These are phyloP conservation scores for Notholithocarpus densiflorus DNA, from an alignment of 306 rosid genomes.

Conservation along the genomic window DNA sequence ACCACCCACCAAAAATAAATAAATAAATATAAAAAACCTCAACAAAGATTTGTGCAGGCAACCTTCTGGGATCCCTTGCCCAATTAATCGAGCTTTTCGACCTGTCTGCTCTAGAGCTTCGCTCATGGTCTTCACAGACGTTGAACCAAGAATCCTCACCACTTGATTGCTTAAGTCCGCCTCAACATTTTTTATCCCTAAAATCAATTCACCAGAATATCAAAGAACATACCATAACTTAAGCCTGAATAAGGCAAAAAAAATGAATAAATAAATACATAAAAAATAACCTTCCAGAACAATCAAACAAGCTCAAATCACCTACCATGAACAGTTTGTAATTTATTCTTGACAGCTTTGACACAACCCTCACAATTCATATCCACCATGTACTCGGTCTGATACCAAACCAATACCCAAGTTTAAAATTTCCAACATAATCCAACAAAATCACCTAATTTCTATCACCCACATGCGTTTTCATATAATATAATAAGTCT, in stretches of 20 bases:
- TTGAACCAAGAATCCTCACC: constrained; percentile 78
- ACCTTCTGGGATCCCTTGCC: constrained; percentile 95
- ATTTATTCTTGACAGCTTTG: constrained; percentile 72
- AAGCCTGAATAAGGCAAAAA: not conserved
- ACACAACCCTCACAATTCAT: constrained; percentile 93
- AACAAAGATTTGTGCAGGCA: constrained; percentile 12
- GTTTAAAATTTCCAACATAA: not conserved
- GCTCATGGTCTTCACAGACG: constrained; percentile 82
- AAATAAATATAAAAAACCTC: not conserved
- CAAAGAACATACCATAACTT: not conserved
- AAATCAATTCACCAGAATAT: not conserved
- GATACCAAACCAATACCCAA: constrained; percentile 29
- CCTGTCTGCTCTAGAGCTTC: constrained; percentile 89
- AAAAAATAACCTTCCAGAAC: not conserved
- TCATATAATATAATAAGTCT: not conserved
- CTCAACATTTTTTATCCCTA: constrained; percentile 79
- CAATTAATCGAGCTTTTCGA: constrained; percentile 74
- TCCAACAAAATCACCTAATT: not conserved
- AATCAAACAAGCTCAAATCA: constrained; percentile 2
- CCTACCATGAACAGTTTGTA: constrained; percentile 62
- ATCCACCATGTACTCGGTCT: constrained; percentile 97
- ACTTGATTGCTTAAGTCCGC: constrained; percentile 80
- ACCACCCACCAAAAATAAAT: not conserved
- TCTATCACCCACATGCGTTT: not conserved
- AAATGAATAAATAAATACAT: not conserved